Evolutionary conservation across 805 yeast species (phyloP), one percentile per base, ranked within the genome.

Genomic region (Wickerhamiella sorbophila): DNA sequence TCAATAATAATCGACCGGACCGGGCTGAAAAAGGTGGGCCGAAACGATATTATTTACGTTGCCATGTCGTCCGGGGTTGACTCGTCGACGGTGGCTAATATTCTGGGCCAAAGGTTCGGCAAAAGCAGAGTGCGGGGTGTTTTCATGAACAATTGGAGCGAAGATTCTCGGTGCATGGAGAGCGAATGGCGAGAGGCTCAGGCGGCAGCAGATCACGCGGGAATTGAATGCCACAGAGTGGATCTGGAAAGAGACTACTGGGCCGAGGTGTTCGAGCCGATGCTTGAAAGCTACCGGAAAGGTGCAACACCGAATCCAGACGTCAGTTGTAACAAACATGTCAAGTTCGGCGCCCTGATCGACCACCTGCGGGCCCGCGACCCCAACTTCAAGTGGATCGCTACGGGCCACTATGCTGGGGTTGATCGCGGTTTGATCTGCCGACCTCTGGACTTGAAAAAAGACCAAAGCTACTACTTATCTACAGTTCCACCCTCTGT

Each of bases 21-120:
- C 8, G 50, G 50, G 4, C 22, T 42, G 18, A 10, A 31, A 20
- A 21, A 26, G 9, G 42, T 47, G 15, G 29, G 18, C 5, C 31
- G 36, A 8, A 57, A 66, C 26, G 94, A 83, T 52, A 73, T 70
- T 41, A 71, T 88, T 18, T 63, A 81, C 17, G 74, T 91, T 4
- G 95, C 97, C 5, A 83, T 91, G 95, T 84, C 95, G 1, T 82
- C 94, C 0, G 98, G 98, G 0, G 97, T 91, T 1, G 98, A 91
- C 59, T 87, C 96, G 0, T 79, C 95, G 1, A 85, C 87, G 1
- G 73, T 81, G 2, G 96, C 97, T 0, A 75, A 81, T 0, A 43
- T 82, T 46, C 65, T 83, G 5, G 60, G 65, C n/a, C n/a, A 36
- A 10, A 55, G 63, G 27, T 73, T 51, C 33, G 56, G 60, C 36